These are phyloP conservation scores for Mycena maculata DNA, from an alignment of 768 basidiomycete genomes.

Conservation along the genomic window DNA sequence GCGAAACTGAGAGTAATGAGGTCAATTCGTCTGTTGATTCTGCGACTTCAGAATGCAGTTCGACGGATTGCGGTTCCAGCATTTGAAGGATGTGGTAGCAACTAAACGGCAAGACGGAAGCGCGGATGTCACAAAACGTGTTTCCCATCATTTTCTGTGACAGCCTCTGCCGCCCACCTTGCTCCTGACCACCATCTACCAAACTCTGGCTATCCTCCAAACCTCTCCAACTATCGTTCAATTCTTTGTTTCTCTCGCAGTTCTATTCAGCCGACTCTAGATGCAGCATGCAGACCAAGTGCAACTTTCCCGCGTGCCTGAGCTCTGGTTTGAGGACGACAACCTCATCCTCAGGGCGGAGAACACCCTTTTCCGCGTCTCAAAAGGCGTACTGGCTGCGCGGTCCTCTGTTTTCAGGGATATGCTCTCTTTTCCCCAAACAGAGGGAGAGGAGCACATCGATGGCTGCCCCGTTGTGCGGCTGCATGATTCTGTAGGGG, in stretches of 20 bases:
- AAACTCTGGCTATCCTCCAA: not conserved
- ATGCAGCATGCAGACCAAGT: not conserved
- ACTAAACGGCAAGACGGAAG: too few relatives aligned
- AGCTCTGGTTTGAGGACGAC: constrained; percentile 29
- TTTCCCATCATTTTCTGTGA: too few relatives aligned
- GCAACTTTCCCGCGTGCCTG: constrained; percentile 11
- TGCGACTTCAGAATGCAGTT: too few relatives aligned
- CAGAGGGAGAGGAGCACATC: constrained; percentile 18
- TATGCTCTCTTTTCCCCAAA: constrained; percentile 28
- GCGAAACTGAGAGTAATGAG: too few relatives aligned
- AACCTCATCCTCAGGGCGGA: constrained; percentile 27
- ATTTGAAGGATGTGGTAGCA: too few relatives aligned
- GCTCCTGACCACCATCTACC: not conserved
- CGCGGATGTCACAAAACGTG: too few relatives aligned
- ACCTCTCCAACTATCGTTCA: not conserved
- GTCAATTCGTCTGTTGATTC: too few relatives aligned
- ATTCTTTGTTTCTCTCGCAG: not conserved
- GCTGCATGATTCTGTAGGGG: constrained; percentile 21
- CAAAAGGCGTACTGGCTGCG: constrained; percentile 22
- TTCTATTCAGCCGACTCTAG: not conserved
- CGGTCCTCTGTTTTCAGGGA: constrained; percentile 30
- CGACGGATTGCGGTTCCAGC: too few relatives aligned
- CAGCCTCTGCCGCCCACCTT: too few relatives aligned
- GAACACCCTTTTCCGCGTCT: constrained; percentile 23
- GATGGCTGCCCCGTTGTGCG: constrained; percentile 33